Evolutionary conservation across 2,329 filamentous ascomycete species (phyloP).

Genomic region (Epichloe brachyelytri): DNA sequence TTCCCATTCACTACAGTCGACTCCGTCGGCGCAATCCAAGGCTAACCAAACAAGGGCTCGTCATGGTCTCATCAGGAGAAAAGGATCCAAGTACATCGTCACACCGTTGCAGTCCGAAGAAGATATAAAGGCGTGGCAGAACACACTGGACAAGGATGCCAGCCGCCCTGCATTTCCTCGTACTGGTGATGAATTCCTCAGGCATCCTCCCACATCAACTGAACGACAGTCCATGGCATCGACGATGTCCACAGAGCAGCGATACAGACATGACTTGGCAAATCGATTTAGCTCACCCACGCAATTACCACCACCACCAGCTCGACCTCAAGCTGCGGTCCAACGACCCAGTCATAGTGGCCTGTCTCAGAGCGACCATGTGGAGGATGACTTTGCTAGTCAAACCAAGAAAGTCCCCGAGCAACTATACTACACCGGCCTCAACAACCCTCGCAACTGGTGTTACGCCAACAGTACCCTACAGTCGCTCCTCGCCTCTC

Average conservation of each 20-base stretch:
- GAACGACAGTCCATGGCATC: slow-evolving; percentile 48
- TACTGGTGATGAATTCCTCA: slow-evolving; percentile 71
- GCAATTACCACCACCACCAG: slow-evolving; percentile 43
- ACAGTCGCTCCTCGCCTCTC: slow-evolving; percentile 67
- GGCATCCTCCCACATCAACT: slow-evolving; percentile 60
- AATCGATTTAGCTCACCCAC: slow-evolving; percentile 28
- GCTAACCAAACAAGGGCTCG: slow-evolving; percentile 9
- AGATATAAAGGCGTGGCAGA: slow-evolving; percentile 71
- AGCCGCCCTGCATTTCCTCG: slow-evolving; percentile 45
- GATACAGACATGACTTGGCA: slow-evolving; percentile 16
- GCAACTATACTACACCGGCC: slow-evolving; percentile 43
- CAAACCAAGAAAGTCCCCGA: slow-evolving; percentile 24
- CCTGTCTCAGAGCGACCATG: slow-evolving; percentile 33
- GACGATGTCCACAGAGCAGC: slow-evolving; percentile 14
- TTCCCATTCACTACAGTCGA: slow-evolving; percentile 42
- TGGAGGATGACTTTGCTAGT: slow-evolving; percentile 22
- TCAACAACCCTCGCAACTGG: slow-evolving; percentile 68
- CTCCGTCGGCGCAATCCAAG: slow-evolving; percentile 18
- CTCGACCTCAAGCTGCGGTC: slow-evolving; percentile 54
- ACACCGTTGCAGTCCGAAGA: slow-evolving; percentile 69
- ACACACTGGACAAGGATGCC: slow-evolving; percentile 56
- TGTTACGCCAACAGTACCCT: slow-evolving; percentile 91
- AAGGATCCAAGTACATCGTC: slow-evolving; percentile 33
- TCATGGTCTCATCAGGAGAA: slow-evolving; percentile 19
- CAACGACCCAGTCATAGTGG: slow-evolving; percentile 69